These are phyloP conservation scores for Rhynchospora breviuscula DNA, from an alignment of 176 grass and related monocot species.

Conservation along the genomic window DNA sequence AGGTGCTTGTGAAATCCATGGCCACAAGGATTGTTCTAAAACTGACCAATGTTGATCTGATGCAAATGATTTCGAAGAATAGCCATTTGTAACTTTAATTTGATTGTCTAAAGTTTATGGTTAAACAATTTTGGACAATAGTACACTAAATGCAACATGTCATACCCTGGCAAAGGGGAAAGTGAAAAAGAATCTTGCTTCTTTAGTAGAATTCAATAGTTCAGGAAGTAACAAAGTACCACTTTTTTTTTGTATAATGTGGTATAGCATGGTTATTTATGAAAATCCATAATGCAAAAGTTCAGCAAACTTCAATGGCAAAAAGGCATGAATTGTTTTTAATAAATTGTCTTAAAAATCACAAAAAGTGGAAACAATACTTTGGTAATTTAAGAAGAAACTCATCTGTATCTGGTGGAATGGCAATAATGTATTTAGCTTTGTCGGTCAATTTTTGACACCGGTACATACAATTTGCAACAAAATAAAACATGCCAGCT, in stretches of 20 bases:
- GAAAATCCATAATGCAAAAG: neutral
- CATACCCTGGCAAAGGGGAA: neutral
- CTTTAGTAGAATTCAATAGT: neutral
- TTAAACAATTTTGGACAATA: neutral
- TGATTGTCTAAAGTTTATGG: neutral
- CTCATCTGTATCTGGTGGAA: neutral
- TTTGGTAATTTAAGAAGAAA: neutral
- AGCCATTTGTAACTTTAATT: neutral
- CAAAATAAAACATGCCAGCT: neutral
- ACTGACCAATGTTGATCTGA: neutral
- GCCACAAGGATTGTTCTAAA: neutral
- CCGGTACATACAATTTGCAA: neutral
- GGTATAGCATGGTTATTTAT: neutral
- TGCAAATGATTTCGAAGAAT: neutral
- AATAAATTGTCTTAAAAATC: neutral
- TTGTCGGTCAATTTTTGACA: neutral
- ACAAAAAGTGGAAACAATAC: neutral
- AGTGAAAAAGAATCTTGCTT: neutral
- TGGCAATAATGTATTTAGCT: neutral
- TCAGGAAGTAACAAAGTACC: neutral
- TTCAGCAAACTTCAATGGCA: neutral
- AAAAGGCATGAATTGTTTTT: neutral
- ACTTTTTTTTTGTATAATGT: neutral
- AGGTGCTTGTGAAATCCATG: too few species aligned
- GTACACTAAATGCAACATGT: neutral